These are phyloP conservation scores for Neodidymelliopsis sp. DNA, from an alignment of 2,329 filamentous ascomycete genomes.

Conservation along the genomic window DNA sequence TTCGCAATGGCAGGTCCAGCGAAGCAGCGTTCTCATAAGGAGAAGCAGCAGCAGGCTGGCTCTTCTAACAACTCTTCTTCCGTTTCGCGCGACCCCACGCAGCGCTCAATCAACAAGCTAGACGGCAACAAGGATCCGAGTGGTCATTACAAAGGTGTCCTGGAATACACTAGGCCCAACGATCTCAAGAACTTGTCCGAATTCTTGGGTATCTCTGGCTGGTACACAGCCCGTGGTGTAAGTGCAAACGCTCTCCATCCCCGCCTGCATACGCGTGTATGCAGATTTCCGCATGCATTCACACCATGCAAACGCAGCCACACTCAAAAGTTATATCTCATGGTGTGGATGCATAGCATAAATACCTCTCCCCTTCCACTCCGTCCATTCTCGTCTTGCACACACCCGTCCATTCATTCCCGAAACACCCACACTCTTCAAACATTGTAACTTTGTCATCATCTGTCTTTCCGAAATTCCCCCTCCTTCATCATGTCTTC, in stretches of 20 bases:
- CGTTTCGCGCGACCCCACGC: conserved; percentile 33
- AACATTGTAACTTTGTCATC: conserved; percentile 3
- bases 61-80: conserved; percentile 38
- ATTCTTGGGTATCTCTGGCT: conserved; percentile 44
- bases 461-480: not conserved
- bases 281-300: conserved; percentile 1
- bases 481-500: conserved; percentile 19
- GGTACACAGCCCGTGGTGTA: conserved; percentile 49
- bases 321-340: not conserved
- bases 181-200: conserved; percentile 49
- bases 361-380: not conserved
- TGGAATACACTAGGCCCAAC: conserved; percentile 36
- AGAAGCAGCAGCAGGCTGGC: conserved; percentile 33
- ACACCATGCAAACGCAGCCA: conserved; percentile 5
- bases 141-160: not conserved
- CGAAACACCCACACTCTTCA: conserved; percentile 10
- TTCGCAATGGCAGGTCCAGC: conserved; percentile 48
- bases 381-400: not conserved
- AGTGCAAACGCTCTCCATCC: conserved; percentile 31
- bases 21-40: conserved; percentile 43
- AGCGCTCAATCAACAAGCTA: conserved; percentile 38
- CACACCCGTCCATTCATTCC: conserved; percentile 1
- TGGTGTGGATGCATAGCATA: conserved; percentile 11
- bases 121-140: conserved; percentile 48
- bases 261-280: conserved; percentile 14